A percentile compares a stretch with the other conserved stretches of the same genome.
Evolutionary conservation across 768 basidiomycete genomes (phyloP).

Genomic region (Tulasnella calospora): DNA sequence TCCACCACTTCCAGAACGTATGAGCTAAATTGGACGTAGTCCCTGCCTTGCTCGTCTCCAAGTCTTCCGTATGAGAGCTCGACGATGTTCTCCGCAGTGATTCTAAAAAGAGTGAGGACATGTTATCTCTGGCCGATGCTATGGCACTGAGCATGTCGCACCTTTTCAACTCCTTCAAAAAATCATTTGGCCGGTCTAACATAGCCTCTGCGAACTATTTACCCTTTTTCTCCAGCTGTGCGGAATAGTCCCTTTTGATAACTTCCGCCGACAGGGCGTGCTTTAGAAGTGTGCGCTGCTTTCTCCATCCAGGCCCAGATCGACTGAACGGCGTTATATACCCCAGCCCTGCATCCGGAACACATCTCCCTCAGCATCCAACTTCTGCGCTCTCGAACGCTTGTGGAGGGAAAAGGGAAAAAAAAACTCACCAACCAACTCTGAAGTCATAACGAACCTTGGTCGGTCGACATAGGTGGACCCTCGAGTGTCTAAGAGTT

Average conservation of each 20-base stretch:
- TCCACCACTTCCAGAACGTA: neutral
- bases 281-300: neutral
- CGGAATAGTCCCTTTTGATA: neutral
- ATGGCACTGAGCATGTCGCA: neutral
- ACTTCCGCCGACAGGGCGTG: neutral
- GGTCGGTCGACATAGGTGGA: slow-evolving; percentile 28
- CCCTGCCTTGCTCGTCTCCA: neutral
- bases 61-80: neutral
- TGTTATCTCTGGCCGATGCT: no score
- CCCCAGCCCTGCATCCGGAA: no score
- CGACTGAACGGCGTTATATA: neutral
- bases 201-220: neutral
- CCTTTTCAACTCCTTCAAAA: neutral
- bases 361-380: no score
- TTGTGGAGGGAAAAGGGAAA: no score
- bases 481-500: slow-evolving; percentile 27
- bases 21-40: neutral
- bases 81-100: neutral
- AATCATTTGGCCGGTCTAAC: neutral
- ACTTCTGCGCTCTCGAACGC: no score
- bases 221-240: neutral
- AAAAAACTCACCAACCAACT: neutral
- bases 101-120: neutral
- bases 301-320: neutral
- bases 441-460: neutral